phyloP scores from a whole-genome alignment of 441 rosid genomes.

The Erodium trifolium region DNA sequence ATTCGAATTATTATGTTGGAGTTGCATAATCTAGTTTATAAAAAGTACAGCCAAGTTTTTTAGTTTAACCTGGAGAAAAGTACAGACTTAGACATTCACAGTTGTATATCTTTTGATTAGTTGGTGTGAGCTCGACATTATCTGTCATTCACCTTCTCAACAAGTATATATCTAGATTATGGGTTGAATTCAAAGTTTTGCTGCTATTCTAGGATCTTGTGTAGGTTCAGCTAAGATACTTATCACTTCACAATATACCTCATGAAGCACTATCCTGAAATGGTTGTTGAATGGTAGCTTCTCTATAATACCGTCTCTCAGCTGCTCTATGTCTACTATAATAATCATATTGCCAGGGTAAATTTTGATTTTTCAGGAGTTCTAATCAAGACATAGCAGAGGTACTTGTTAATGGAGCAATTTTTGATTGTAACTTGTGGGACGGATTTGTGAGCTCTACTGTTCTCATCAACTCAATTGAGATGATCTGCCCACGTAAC shows the following conservation, averaged over 20 bases:
- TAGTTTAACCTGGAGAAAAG: neutral
- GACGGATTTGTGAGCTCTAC: conserved; percentile 44
- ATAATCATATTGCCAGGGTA: conserved; percentile 12
- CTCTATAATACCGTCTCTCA: neutral
- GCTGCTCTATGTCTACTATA: neutral
- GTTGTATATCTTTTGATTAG: neutral
- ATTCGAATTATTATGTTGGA: neutral
- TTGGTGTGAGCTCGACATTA: neutral
- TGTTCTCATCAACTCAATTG: conserved; percentile 40
- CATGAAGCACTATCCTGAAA: neutral
- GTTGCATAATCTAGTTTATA: neutral
- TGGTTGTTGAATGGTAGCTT: conserved; percentile 7
- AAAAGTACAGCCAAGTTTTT: neutral
- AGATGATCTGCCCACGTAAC: conserved; percentile 45
- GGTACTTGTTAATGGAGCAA: conserved; percentile 41
- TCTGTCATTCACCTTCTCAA: neutral
- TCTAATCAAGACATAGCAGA: conserved; percentile 42
- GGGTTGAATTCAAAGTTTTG: neutral
- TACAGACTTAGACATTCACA: neutral
- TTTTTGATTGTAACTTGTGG: conserved; percentile 61
- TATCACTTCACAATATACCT: neutral
- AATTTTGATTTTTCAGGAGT: conserved; percentile 35
- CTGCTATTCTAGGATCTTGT: neutral
- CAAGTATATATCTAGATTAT: neutral
- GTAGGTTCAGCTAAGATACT: neutral